These are phyloP conservation scores for Lasiodiplodia citricola DNA, from an alignment of 2,329 filamentous ascomycete genomes.

Conservation along the genomic window DNA sequence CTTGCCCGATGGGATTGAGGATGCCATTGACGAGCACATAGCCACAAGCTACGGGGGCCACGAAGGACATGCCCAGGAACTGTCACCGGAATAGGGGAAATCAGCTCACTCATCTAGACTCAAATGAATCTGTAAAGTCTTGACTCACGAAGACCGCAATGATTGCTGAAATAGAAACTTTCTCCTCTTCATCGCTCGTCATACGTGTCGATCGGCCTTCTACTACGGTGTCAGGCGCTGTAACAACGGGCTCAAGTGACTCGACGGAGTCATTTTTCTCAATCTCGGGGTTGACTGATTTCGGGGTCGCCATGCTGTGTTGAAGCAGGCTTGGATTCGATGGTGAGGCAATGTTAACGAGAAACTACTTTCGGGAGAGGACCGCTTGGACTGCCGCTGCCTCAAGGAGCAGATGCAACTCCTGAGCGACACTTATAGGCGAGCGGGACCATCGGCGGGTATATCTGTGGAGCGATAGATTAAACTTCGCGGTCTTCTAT, in stretches of 20 bases:
- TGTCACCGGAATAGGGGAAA: background rate
- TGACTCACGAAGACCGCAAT: conserved; percentile 22
- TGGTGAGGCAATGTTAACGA: background rate
- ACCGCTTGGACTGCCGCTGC: background rate
- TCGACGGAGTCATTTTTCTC: background rate
- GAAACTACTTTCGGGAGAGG: background rate
- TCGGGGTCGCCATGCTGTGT: background rate
- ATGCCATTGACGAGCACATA: conserved; percentile 33
- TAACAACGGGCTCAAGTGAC: background rate
- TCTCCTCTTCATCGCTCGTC: background rate
- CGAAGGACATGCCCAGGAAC: conserved; percentile 35
- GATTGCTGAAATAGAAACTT: conserved; percentile 11
- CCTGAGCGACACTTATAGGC: background rate
- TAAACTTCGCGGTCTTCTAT: background rate
- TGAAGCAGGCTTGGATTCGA: background rate
- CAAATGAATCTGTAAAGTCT: background rate
- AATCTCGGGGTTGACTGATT: background rate
- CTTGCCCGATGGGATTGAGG: conserved; percentile 31
- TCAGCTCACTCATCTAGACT: background rate
- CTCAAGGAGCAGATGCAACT: background rate
- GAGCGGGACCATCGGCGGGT: background rate
- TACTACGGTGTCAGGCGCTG: background rate
- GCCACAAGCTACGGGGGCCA: conserved; percentile 33
- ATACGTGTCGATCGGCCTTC: background rate
- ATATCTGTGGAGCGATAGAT: conserved; percentile 4